Evolutionary conservation across 805 yeast species (phyloP), one percentile per base, ranked within the genome.

Genomic region (Torulaspora franciscae): DNA sequence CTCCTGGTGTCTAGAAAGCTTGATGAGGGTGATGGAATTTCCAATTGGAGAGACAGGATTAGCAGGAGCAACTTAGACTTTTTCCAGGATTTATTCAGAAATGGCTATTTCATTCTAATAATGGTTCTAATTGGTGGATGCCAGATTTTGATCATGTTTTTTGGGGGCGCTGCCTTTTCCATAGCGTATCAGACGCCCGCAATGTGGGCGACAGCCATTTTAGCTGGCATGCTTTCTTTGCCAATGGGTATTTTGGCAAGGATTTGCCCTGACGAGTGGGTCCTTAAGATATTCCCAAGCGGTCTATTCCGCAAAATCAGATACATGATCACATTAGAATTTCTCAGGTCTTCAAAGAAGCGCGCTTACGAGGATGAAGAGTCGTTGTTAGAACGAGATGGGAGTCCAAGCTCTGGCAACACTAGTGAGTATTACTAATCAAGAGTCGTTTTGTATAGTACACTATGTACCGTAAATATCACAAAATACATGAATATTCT

Each of bases 141-240:
- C 67, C 99, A 93, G 69, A 71, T 89, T 3, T 65, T 91, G 43
- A 91, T 93, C 56, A 93, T 93, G 98, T 85, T 81, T 67, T 91
- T 87, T 51, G 99, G 99, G 43, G 99, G 99, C 45, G 85, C 91
- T 33, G 96, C 99, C 0, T 93, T 93, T 67, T 79, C 90, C 6
- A 75, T 90, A 52, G 79, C 78, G 2, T 75, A 83, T 50, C 95
- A 85, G 66, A 83, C 95, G 0, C 84, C 85, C 6, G 79, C 79
- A 1, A 80, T 82, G 85, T 95, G 99, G 99, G 93, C 77, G 1
- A 80, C 88, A 2, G 93, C 98, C 0, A 66, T 91, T 4, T 58
- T 85, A 23, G 79, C 95, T 68, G 98, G 98, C 25, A 62, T 84
- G 50, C 39, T 85, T 13, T 83, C 96, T 11, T 67, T 93, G 32